Base-by-base conservation (phyloP, 140 eudicot species). In the Senecio squalidus region DNA sequence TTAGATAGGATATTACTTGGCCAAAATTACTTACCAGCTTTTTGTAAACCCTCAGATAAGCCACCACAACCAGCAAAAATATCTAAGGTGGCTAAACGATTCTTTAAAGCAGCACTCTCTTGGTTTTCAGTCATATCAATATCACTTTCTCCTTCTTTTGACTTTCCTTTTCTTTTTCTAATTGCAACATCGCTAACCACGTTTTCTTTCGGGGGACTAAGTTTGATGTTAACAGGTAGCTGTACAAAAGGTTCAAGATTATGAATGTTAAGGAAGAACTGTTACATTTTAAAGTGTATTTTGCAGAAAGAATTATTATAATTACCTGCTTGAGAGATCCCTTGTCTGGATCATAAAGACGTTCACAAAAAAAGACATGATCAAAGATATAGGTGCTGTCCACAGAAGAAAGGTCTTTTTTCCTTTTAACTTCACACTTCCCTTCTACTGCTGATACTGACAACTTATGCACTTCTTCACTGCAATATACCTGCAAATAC, bases 31-130 rank as follows among this genome's bases (percentile, higher is more conserved):
- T 51, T 70, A 78, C 95, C 94, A 55, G 95, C 79, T 71, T 75
- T 78, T 62, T 80, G 79, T 62, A 87, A 65, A 7, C 95, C 95
- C 40, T 87, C 89, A 2, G 95, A 83, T 50, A 87, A 51, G 38
- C 95, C 95, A 69, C 95, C 95, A 48, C 95, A 87, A 4, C 95
- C 95, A 75, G 89, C 93, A 78, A 87, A 86, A 52, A 87, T 83
- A 46, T 87, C 95, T 47, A 80, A 70, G 29, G 89, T 83, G 26
- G 84, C 60, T 66, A 87, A 60, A 33, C 54, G 43, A 14, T 69
- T 73, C 28, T 17, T 39, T 39, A 28, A 46, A 25, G 66, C 27
- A 14, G 56, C 49, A 28, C 24, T 51, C 36, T 33, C 54, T 56
- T 70, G 53, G 60, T 21, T 78, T 18, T 64, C 66, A 8, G 46